Evolutionary conservation across 2,329 filamentous ascomycete species (phyloP).

Genomic region (Pseudogymnoascus sp.): DNA sequence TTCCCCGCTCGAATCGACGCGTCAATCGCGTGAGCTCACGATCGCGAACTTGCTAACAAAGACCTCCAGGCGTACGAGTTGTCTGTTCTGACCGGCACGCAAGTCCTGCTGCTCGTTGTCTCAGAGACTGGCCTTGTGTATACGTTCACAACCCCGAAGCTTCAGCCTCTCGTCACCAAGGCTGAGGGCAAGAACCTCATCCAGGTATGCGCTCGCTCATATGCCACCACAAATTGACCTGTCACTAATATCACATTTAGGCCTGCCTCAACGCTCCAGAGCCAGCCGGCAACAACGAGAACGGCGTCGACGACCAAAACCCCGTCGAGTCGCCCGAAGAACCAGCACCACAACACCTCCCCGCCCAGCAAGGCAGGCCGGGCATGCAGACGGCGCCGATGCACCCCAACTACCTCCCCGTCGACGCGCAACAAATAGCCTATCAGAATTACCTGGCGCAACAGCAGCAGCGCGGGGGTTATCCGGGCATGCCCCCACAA

Average conservation of each 20-base stretch:
- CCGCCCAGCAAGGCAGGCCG: conserved; percentile 50
- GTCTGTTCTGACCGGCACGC: conserved; percentile 93
- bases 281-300: conserved; percentile 70
- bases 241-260: conserved; percentile 37
- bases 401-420: conserved; percentile 56
- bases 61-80: conserved; percentile 77
- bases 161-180: conserved; percentile 96
- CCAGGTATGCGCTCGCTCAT: conserved; percentile 60
- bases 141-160: conserved; percentile 96
- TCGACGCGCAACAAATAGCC: conserved; percentile 66
- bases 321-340: conserved; percentile 89
- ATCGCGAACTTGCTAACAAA: conserved; percentile 21
- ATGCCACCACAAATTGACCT: conserved; percentile 4
- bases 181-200: conserved; percentile 98
- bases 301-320: conserved; percentile 66
- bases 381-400: conserved; percentile 57
- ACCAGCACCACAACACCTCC: conserved; percentile 65
- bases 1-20: conserved; percentile 17
- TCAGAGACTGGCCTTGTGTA: conserved; percentile 97
- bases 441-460: conserved; percentile 78
- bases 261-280: conserved; percentile 95
- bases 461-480: conserved; percentile 63
- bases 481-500: conserved; percentile 64
- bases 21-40: conserved; percentile 2
- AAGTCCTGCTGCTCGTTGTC: conserved; percentile 91